A percentile compares a stretch with the other conserved stretches of the same genome.
Conservation (phyloP, 2,329 filamentous ascomycete genomes). For the Eutypa lata region DNA sequence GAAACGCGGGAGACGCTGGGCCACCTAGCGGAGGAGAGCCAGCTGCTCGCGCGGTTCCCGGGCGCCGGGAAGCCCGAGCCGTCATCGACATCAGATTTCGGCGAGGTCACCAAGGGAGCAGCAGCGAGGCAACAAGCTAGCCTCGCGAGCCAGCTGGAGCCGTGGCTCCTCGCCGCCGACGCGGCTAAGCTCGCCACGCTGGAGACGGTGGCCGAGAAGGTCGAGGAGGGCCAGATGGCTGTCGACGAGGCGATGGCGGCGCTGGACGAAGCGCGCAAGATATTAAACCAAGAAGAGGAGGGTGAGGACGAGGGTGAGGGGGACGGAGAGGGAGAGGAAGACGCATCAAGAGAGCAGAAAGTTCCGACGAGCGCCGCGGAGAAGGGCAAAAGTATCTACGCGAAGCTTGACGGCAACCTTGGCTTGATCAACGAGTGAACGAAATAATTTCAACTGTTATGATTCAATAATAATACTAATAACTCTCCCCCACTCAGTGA, state of each 20-base stretch:
- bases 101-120: conserved; percentile 36
- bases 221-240: conserved; percentile 56
- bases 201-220: conserved; percentile 55
- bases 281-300: conserved; percentile 35
- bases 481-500: too few species aligned
- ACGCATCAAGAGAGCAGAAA: conserved; percentile 15
- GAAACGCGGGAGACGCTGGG: conserved; percentile 49
- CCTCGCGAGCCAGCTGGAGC: conserved; percentile 42
- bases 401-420: conserved; percentile 49
- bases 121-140: conserved; percentile 26
- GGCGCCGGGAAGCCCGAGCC: conserved; percentile 33
- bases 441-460: neutral
- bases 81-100: conserved; percentile 32
- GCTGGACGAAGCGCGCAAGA: conserved; percentile 46
- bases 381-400: conserved; percentile 41
- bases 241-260: conserved; percentile 50
- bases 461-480: too few species aligned
- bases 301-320: conserved; percentile 34
- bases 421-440: conserved; percentile 42
- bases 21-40: conserved; percentile 59
- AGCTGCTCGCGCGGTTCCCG: conserved; percentile 53
- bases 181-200: conserved; percentile 57
- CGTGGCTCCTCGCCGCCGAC: conserved; percentile 60
- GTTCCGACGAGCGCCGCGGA: conserved; percentile 18
- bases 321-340: conserved; percentile 10